phyloP scores from a whole-genome alignment of 1,139 yeast species.

The Zygoascus sp. region DNA sequence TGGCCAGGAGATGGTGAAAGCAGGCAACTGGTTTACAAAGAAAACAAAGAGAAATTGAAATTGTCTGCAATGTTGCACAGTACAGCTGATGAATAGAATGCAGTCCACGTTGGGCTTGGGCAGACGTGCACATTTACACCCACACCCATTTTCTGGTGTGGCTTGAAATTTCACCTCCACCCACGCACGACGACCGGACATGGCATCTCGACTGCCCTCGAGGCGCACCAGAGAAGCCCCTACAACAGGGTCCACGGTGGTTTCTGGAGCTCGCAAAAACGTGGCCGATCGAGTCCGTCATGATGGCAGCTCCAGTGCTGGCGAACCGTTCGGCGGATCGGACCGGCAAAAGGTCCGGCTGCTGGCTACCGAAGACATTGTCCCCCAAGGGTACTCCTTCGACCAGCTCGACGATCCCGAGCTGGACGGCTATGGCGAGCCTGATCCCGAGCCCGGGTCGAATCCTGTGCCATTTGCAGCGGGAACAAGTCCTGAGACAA shows the following conservation, averaged over 20 bases:
- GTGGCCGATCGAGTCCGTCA: not conserved
- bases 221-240: not conserved
- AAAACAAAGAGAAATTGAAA: too few species aligned
- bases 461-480: not conserved
- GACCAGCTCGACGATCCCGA: slow-evolving; percentile 6
- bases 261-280: not conserved
- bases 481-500: not conserved
- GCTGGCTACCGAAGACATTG: slow-evolving; percentile 8
- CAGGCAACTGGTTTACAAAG: too few species aligned
- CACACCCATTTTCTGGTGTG: too few species aligned
- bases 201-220: not conserved
- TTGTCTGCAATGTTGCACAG: too few species aligned
- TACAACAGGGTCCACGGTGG: not conserved
- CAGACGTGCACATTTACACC: too few species aligned
- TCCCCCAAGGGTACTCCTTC: slow-evolving; percentile 8
- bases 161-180: too few species aligned
- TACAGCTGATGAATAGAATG: too few species aligned
- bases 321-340: slow-evolving; percentile 10
- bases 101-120: too few species aligned
- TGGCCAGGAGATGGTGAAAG: too few species aligned
- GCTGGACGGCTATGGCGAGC: not conserved
- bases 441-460: not conserved
- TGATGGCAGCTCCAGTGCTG: not conserved
- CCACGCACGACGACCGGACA: not conserved
- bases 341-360: slow-evolving; percentile 7